Evolutionary conservation across 208 protist species (phyloP).

Genomic region (Novymonas esmeraldas): DNA sequence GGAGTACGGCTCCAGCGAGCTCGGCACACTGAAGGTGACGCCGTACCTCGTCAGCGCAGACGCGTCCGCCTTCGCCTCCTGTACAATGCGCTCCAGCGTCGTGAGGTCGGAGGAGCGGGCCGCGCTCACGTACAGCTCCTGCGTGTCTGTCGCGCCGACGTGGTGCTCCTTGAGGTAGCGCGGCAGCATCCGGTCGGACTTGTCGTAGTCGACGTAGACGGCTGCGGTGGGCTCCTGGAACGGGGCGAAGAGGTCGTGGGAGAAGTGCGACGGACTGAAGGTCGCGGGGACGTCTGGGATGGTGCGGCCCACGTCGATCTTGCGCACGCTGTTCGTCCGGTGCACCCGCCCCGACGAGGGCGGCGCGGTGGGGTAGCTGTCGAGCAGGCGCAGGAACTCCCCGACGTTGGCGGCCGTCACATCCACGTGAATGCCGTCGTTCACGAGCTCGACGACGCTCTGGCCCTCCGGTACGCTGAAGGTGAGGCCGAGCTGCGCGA

Average conservation of each 20-base stretch:
- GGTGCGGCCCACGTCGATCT: conserved; percentile 43
- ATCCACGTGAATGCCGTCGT: conserved; percentile 69
- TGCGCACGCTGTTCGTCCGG: conserved; percentile 67
- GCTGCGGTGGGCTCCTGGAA: conserved; percentile 52
- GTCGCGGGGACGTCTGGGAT: conserved; percentile 47
- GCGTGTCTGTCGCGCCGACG: conserved; percentile 15
- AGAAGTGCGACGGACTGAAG: conserved; percentile 85
- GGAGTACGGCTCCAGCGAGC: conserved; percentile 36
- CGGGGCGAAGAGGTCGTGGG: conserved; percentile 71
- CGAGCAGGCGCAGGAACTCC: conserved; percentile 75
- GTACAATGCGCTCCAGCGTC: conserved; percentile 50
- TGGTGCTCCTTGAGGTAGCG: conserved; percentile 48
- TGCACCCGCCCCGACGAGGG: conserved; percentile 39
- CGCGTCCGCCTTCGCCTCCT: conserved; percentile 42
- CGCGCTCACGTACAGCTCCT: conserved; percentile 40
- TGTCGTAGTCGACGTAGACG: conserved; percentile 80
- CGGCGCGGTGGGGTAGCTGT: conserved; percentile 27
- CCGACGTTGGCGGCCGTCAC: conserved; percentile 66
- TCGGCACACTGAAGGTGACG: conserved; percentile 73
- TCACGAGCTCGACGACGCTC: conserved; percentile 68
- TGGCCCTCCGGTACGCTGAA: conserved; percentile 72
- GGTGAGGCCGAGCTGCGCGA: conserved; percentile 66
- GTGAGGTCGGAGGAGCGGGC: conserved; percentile 44
- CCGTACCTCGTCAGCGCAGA: conserved; percentile 53
- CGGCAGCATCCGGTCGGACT: conserved; percentile 63